Evolutionary conservation across 1,284 basidiomycete genomes (phyloP).

Genomic region (Ganoderma multipileum): DNA sequence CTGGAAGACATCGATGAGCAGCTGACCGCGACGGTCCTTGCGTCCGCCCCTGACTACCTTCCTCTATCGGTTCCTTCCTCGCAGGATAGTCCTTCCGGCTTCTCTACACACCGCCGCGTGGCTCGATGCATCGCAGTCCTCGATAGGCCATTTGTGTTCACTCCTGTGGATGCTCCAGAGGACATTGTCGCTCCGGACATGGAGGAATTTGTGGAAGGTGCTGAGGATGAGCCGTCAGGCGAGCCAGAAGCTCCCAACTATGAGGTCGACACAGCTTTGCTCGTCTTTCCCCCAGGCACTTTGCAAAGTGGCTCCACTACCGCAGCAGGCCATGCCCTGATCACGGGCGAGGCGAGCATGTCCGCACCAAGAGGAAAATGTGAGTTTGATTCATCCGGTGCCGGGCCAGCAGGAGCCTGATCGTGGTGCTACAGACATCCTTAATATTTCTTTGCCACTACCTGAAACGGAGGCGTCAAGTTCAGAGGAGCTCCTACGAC

Average conservation of each 20-base stretch:
- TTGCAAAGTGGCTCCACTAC: constrained; percentile 52
- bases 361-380: constrained; percentile 87
- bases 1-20: constrained; percentile 68
- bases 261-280: constrained; percentile 70
- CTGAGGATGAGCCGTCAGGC: constrained; percentile 31
- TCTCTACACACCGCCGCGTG: constrained; percentile 37
- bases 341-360: constrained; percentile 87
- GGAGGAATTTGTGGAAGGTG: constrained; percentile 30
- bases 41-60: constrained; percentile 48
- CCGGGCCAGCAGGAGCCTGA: constrained; percentile 45
- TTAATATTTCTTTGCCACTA: constrained; percentile 66
- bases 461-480: constrained; percentile 30
- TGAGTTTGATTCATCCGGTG: constrained; percentile 44
- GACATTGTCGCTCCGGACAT: constrained; percentile 7
- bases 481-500: constrained; percentile 58
- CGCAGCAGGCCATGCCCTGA: constrained; percentile 69
- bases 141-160: constrained; percentile 51
- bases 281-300: constrained; percentile 84
- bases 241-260: constrained; percentile 32
- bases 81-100: background rate
- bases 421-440: constrained; percentile 37
- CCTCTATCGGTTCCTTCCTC: constrained; percentile 25
- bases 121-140: constrained; percentile 78
- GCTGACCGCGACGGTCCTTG: constrained; percentile 53
- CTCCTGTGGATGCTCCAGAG: constrained; percentile 37